Conservation (phyloP, 2,329 filamentous ascomycete genomes). For the Aspergillus melleus region DNA sequence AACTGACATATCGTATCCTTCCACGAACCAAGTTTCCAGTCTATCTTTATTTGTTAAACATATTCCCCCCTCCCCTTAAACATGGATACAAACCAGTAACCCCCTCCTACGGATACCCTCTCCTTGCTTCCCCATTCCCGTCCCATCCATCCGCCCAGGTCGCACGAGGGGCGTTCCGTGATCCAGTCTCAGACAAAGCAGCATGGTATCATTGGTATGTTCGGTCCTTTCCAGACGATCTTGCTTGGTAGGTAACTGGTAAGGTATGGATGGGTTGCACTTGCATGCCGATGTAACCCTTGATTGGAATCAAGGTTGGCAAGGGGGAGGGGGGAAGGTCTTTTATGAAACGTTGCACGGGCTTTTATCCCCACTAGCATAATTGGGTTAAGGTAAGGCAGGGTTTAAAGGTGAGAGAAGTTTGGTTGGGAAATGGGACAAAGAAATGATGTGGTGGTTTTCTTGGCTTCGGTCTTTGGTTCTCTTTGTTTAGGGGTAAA, state of each 20-base stretch:
- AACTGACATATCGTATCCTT: neutral
- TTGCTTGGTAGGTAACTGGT: neutral
- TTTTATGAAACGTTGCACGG: slow-evolving; percentile 39
- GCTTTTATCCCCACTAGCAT: slow-evolving; percentile 40
- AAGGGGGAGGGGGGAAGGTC: slow-evolving; percentile 10
- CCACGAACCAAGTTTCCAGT: neutral
- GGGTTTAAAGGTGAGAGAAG: neutral
- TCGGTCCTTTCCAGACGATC: neutral
- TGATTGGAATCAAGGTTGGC: slow-evolving; percentile 31
- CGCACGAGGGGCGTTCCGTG: neutral
- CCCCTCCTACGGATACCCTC: too few species aligned
- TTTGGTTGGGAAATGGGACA: too few species aligned
- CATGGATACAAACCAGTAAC: neutral
- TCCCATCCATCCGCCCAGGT: neutral
- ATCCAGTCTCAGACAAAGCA: slow-evolving; percentile 1
- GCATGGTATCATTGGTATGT: neutral
- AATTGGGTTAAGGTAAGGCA: slow-evolving; percentile 30
- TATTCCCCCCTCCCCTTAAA: neutral
- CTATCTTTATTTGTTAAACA: neutral
- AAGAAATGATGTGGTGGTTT: too few species aligned
- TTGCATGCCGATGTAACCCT: slow-evolving; percentile 28
- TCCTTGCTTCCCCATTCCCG: neutral
- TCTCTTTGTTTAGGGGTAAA: too few species aligned
- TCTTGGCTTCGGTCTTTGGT: neutral
- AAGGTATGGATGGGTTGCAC: neutral